Conservation (phyloP, 1,139 yeast genomes). For the Arxiozyma slooffiae region DNA sequence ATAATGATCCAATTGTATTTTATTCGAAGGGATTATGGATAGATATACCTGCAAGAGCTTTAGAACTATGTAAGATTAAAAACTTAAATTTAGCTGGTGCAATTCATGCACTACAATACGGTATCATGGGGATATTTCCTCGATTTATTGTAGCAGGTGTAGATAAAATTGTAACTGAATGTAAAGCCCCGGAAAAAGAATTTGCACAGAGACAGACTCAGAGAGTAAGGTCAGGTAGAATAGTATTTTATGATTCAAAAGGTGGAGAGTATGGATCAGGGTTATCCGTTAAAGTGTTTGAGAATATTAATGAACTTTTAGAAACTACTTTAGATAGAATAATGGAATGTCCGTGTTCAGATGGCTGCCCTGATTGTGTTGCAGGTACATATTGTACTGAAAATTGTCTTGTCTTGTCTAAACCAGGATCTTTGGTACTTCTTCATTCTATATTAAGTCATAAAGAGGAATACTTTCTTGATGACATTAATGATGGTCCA, state of each 20-base stretch:
- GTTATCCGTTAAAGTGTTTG: conserved; percentile 66
- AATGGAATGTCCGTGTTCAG: conserved; percentile 59
- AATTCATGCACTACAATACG: conserved; percentile 95
- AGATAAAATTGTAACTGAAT: conserved; percentile 78
- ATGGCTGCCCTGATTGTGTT: conserved; percentile 82
- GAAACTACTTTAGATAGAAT: conserved; percentile 50
- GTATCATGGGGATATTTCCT: conserved; percentile 68
- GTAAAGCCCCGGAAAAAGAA: conserved; percentile 95
- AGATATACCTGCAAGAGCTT: conserved; percentile 58
- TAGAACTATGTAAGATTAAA: conserved; percentile 50
- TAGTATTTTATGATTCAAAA: conserved; percentile 72
- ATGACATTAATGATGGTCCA: conserved; percentile 63
- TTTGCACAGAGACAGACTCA: conserved; percentile 61
- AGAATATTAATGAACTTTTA: conserved; percentile 58
- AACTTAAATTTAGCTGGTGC: conserved; percentile 70
- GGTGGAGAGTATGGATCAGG: conserved; percentile 80
- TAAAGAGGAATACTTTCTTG: conserved; percentile 37
- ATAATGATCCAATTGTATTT: conserved; percentile 69
- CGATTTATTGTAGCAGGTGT: conserved; percentile 52
- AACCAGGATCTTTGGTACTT: conserved; percentile 74
- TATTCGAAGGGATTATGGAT: conserved; percentile 83
- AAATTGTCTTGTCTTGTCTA: conserved; percentile 70
- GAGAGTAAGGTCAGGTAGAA: conserved; percentile 74
- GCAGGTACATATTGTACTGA: conserved; percentile 75
- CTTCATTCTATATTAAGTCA: conserved; percentile 43